These are phyloP conservation scores for Lactarius hengduanensis DNA, from an alignment of 768 basidiomycete genomes.

Conservation along the genomic window DNA sequence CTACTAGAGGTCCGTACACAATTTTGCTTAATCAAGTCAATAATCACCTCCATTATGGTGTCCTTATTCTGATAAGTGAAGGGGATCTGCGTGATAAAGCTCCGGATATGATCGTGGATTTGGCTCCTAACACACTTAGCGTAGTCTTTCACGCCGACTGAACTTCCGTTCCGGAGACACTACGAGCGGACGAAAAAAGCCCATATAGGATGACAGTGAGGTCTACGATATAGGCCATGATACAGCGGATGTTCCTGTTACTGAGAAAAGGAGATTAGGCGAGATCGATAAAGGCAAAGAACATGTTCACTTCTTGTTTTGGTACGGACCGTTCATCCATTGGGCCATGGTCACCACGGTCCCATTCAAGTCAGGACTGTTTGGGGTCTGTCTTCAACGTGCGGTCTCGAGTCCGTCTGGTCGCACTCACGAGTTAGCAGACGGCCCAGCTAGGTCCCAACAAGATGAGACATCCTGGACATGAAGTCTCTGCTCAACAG, in stretches of 20 bases:
- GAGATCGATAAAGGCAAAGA: neutral
- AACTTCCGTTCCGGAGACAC: neutral
- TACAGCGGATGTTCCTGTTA: neutral
- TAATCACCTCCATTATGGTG: no score
- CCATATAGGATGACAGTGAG: constrained; percentile 1
- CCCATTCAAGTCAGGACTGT: neutral
- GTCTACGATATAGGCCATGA: constrained; percentile 20
- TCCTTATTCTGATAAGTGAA: neutral
- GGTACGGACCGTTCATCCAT: neutral
- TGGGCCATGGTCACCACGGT: no score
- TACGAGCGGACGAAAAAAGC: neutral
- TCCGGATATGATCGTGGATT: neutral
- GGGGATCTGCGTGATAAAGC: neutral
- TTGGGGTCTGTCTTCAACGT: neutral
- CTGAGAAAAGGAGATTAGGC: neutral
- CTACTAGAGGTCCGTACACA: no score
- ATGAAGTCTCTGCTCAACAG: neutral
- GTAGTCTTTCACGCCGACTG: neutral
- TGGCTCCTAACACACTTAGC: neutral
- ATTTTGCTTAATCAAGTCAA: no score
- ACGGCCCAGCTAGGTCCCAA: neutral
- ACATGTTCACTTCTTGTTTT: neutral
- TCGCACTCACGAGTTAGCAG: neutral
- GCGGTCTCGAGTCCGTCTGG: neutral
- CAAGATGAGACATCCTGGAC: neutral